These are phyloP conservation scores for Xylariaceae sp. DNA, from an alignment of 2,329 filamentous ascomycete species.

Conservation along the genomic window DNA sequence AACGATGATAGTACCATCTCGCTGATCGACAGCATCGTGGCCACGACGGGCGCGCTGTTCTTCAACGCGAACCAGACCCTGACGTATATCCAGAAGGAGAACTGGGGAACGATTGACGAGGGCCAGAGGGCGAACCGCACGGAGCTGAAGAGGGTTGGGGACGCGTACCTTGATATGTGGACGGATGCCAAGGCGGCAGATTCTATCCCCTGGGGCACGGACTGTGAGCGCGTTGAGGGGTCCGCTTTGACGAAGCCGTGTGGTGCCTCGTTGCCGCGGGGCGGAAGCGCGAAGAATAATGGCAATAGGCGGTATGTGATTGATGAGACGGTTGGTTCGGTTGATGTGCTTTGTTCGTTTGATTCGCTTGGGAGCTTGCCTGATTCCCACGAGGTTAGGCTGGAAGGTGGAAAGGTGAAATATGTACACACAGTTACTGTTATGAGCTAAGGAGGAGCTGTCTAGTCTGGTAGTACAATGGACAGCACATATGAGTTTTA, in stretches of 20 bases:
- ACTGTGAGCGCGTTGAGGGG: slow-evolving; percentile 47
- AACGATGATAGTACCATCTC: slow-evolving; percentile 38
- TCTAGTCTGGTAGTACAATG: neutral
- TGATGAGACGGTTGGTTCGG: slow-evolving; percentile 45
- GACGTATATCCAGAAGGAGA: slow-evolving; percentile 41
- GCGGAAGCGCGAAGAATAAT: slow-evolving; percentile 42
- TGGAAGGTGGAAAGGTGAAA: slow-evolving; percentile 45
- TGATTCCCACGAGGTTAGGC: slow-evolving; percentile 45
- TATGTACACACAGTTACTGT: slow-evolving; percentile 48
- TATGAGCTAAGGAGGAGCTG: neutral
- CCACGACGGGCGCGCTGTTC: slow-evolving; percentile 47
- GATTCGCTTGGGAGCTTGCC: slow-evolving; percentile 43
- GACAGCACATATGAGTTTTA: too few species aligned
- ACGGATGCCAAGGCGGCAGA: slow-evolving; percentile 44
- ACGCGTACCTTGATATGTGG: slow-evolving; percentile 49
- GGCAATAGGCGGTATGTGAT: slow-evolving; percentile 46
- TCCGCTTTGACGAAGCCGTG: slow-evolving; percentile 43
- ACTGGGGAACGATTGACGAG: slow-evolving; percentile 41
- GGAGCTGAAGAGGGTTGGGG: slow-evolving; percentile 44
- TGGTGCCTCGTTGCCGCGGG: slow-evolving; percentile 39
- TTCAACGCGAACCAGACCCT: slow-evolving; percentile 46
- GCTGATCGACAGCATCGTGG: slow-evolving; percentile 45
- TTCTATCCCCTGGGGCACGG: slow-evolving; percentile 45
- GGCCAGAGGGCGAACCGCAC: slow-evolving; percentile 38
- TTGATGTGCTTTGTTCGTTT: slow-evolving; percentile 46